phyloP scores from a whole-genome alignment of 176 grass and related monocot species.

The Elaeis guineensis region DNA sequence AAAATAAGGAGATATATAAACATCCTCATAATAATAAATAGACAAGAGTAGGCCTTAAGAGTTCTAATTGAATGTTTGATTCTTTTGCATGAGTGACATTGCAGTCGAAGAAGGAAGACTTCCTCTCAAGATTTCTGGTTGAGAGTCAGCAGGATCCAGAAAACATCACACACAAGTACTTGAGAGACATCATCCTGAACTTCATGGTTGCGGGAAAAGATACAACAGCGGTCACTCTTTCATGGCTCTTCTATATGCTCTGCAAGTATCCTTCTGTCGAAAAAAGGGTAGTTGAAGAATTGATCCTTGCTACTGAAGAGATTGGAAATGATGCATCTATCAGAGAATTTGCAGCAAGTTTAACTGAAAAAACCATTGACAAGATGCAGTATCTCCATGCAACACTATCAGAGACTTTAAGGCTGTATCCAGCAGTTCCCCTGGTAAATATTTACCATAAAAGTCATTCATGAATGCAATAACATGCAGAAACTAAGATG shows the following conservation, averaged over 20 bases:
- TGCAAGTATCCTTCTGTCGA: conserved; percentile 47
- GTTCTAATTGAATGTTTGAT: too few species aligned
- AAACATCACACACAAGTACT: conserved; percentile 33
- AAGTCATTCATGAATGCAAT: not conserved
- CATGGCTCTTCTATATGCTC: conserved; percentile 64
- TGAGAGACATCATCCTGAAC: conserved; percentile 54
- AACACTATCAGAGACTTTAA: conserved; percentile 42
- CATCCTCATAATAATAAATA: too few species aligned
- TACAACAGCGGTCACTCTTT: conserved; percentile 30
- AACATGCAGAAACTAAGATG: not conserved
- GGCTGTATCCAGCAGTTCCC: conserved; percentile 64
- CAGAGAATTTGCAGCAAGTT: conserved; percentile 15
- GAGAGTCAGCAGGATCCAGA: conserved; percentile 14
- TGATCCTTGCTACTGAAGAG: not conserved
- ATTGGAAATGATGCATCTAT: not conserved
- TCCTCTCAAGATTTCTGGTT: conserved; percentile 40
- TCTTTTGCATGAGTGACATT: not conserved
- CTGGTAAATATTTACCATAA: conserved; percentile 24
- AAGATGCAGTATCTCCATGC: conserved; percentile 63
- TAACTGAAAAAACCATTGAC: conserved; percentile 31
- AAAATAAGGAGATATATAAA: too few species aligned
- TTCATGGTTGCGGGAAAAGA: conserved; percentile 62
- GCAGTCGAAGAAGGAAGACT: conserved; percentile 16
- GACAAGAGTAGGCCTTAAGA: too few species aligned
- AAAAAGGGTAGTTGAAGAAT: conserved; percentile 37